phyloP scores from a whole-genome alignment of 2,329 filamentous ascomycete species.

The Cercospora sp. region DNA sequence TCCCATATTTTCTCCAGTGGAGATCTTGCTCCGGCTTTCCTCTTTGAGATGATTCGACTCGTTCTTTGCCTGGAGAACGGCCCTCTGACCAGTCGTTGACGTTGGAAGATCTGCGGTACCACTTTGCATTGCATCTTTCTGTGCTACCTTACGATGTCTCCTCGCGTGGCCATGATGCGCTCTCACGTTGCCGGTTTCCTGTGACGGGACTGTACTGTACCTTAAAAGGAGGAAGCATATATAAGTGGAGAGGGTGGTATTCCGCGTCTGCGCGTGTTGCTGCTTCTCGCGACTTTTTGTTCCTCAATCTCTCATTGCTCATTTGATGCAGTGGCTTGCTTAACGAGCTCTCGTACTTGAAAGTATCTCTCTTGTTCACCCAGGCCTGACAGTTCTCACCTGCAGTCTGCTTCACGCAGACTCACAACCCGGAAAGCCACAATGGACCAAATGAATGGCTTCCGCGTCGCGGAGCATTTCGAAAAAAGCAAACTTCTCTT shows the following conservation, averaged over 20 bases:
- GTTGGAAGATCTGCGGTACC: conserved; percentile 2
- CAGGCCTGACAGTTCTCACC: background rate
- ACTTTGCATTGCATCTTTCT: background rate
- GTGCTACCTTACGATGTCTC: background rate
- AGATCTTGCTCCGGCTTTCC: background rate
- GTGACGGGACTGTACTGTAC: background rate
- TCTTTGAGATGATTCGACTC: background rate
- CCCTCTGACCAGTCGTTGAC: background rate
- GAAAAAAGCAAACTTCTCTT: conserved; percentile 60
- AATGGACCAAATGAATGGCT: conserved; percentile 33
- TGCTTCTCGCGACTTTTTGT: background rate
- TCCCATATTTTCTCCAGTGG: background rate
- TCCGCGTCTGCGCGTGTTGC: background rate
- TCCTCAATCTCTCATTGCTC: background rate
- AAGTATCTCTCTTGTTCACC: background rate
- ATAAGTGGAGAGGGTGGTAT: background rate
- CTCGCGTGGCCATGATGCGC: background rate
- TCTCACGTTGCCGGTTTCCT: background rate
- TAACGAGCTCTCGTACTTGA: background rate
- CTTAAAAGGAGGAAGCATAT: background rate
- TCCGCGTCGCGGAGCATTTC: conserved; percentile 41
- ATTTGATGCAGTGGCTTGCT: background rate
- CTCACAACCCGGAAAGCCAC: background rate
- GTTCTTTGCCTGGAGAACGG: too few species aligned
- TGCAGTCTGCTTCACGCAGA: conserved; percentile 3